A percentile compares a stretch with the other conserved stretches of the same genome.
Conservation (phyloP, 495 filamentous ascomycete genomes). For the Xylaria flabelliformis region DNA sequence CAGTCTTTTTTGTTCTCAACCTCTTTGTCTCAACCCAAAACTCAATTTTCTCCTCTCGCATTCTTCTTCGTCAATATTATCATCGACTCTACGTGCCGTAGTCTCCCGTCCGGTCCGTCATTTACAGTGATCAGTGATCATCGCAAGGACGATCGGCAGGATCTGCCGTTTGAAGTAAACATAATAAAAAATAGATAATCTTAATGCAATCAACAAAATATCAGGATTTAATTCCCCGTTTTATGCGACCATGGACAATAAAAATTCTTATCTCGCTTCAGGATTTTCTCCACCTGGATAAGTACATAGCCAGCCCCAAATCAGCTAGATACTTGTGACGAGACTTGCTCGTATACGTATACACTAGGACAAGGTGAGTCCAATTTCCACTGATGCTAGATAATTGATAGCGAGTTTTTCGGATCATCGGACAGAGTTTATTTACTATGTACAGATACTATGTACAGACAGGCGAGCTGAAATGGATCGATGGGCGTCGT, state of each 20-base stretch:
- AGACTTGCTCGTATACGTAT: not conserved
- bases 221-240: conserved; percentile 19
- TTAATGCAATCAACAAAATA: conserved; percentile 26
- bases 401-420: not conserved
- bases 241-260: conserved; percentile 9
- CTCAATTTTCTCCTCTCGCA: conserved; percentile 14
- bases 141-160: conserved; percentile 11
- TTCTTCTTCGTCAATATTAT: conserved; percentile 18
- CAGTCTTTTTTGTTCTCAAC: too few relatives aligned
- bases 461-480: not conserved
- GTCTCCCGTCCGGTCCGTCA: not conserved
- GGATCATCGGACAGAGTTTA: not conserved
- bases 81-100: conserved; percentile 19
- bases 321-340: not conserved
- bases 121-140: conserved; percentile 29
- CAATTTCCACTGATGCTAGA: conserved; percentile 12
- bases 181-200: conserved; percentile 26
- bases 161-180: conserved; percentile 7
- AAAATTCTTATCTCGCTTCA: conserved; percentile 25
- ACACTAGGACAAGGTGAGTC: not conserved
- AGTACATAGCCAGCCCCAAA: conserved; percentile 1
- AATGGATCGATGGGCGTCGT: not conserved
- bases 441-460: not conserved
- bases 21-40: not conserved
- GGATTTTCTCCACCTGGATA: conserved; percentile 3